These are phyloP conservation scores for Phragmites australis DNA, from an alignment of 176 grass and related monocot species.

Conservation along the genomic window DNA sequence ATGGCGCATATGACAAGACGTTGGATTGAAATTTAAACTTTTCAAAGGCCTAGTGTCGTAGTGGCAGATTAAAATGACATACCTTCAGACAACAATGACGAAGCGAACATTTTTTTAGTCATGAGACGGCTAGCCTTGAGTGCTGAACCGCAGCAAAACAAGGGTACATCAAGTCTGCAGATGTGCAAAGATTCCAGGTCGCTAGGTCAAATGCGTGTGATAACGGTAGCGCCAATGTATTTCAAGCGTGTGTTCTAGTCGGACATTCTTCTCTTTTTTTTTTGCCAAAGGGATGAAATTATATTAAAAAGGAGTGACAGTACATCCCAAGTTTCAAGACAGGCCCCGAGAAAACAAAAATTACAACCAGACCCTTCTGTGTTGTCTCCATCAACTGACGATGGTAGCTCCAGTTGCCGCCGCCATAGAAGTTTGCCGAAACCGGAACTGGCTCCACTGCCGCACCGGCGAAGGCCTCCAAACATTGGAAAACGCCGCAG, in stretches of 20 bases:
- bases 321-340: too few relatives aligned
- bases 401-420: too few relatives aligned
- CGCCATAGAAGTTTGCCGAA: too few relatives aligned
- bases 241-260: neutral
- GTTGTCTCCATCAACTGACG: too few relatives aligned
- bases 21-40: neutral
- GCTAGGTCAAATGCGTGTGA: slow-evolving; percentile 33
- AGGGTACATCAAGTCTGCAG: neutral
- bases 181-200: slow-evolving; percentile 12
- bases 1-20: neutral
- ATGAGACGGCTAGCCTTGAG: slow-evolving; percentile 21
- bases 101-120: neutral
- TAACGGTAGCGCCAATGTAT: neutral
- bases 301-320: too few relatives aligned
- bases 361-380: too few relatives aligned
- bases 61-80: neutral
- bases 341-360: too few relatives aligned
- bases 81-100: neutral
- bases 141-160: neutral
- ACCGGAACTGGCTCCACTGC: too few relatives aligned
- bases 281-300: too few relatives aligned
- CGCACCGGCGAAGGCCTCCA: too few relatives aligned
- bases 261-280: too few relatives aligned
- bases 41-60: neutral
- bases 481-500: too few relatives aligned